A percentile compares a stretch with the other conserved stretches of the same genome.
Evolutionary conservation across 2,329 filamentous ascomycete species (phyloP).

Genomic region (Aspergillus pseudoglaucus): DNA sequence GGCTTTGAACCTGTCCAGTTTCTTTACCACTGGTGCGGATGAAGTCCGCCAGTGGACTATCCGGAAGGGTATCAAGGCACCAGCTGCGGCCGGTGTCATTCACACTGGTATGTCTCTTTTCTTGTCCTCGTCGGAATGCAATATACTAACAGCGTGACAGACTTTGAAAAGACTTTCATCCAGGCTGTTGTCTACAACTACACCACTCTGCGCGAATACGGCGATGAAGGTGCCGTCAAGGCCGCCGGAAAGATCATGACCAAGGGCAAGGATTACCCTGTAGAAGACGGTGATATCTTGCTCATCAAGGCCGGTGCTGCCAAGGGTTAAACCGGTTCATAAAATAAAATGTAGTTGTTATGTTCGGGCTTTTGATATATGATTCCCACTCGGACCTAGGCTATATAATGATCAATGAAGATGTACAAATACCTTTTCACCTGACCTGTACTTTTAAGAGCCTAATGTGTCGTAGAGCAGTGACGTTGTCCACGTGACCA

Average conservation of each 20-base stretch:
- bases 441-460: too few species aligned
- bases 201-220: constrained; percentile 69
- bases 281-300: constrained; percentile 55
- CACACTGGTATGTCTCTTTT: constrained; percentile 54
- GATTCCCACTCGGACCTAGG: constrained; percentile 1
- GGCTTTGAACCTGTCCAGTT: constrained; percentile 79
- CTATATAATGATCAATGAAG: neutral
- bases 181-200: constrained; percentile 95
- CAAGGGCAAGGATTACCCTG: constrained; percentile 91
- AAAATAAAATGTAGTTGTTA: neutral
- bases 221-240: constrained; percentile 83
- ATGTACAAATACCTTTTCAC: neutral
- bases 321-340: constrained; percentile 31
- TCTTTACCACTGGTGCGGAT: constrained; percentile 94
- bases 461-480: neutral
- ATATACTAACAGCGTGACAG: constrained; percentile 30
- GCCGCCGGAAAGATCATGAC: constrained; percentile 95
- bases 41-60: constrained; percentile 99
- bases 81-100: constrained; percentile 93
- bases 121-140: neutral
- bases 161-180: constrained; percentile 99
- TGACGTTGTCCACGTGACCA: constrained; percentile 8
- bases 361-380: constrained; percentile 2
- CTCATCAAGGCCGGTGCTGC: constrained; percentile 68
- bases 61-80: constrained; percentile 92